These are phyloP conservation scores for Podochytrium sp. DNA, from an alignment of 192 early-diverging fungal genomes.

Conservation along the genomic window DNA sequence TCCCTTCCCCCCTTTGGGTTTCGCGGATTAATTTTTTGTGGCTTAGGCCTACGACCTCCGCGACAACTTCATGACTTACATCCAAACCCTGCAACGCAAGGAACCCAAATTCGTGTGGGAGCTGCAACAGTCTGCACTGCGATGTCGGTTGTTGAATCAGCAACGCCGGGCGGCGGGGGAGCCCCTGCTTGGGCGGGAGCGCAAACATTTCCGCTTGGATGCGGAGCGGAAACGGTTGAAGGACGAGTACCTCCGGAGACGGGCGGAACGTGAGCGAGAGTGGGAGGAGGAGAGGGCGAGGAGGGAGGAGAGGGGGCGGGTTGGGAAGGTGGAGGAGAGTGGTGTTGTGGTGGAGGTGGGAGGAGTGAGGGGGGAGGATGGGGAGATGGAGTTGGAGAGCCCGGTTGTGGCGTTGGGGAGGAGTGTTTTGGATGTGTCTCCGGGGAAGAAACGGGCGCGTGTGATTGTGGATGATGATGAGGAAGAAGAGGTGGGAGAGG, in stretches of 20 bases:
- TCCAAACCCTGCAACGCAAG: conserved; percentile 7
- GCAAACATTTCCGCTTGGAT: neutral
- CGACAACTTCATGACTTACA: conserved; percentile 27
- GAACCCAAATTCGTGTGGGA: conserved; percentile 32
- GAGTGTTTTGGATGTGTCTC: neutral
- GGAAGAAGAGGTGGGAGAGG: neutral
- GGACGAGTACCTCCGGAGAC: neutral
- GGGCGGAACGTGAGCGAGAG: neutral
- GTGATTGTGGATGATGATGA: neutral
- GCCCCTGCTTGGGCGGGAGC: conserved; percentile 4
- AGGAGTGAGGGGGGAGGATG: neutral
- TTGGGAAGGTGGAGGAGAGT: neutral
- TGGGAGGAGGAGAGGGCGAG: neutral
- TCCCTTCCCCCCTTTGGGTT: neutral
- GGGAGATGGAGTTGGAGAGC: neutral
- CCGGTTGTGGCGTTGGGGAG: neutral
- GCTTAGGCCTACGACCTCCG: conserved; percentile 24
- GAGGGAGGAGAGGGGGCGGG: neutral
- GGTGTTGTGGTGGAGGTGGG: neutral
- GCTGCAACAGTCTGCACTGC: conserved; percentile 12
- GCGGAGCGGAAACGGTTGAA: neutral
- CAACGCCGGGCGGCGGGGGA: conserved; percentile 4
- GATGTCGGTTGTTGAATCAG: conserved; percentile 15
- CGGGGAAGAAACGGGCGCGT: neutral
- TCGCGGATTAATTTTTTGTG: neutral